A percentile compares a stretch with the other conserved stretches of the same genome.
phyloP scores from a whole-genome alignment of 2,329 filamentous ascomycete species.

The Cladorrhinum sp. region DNA sequence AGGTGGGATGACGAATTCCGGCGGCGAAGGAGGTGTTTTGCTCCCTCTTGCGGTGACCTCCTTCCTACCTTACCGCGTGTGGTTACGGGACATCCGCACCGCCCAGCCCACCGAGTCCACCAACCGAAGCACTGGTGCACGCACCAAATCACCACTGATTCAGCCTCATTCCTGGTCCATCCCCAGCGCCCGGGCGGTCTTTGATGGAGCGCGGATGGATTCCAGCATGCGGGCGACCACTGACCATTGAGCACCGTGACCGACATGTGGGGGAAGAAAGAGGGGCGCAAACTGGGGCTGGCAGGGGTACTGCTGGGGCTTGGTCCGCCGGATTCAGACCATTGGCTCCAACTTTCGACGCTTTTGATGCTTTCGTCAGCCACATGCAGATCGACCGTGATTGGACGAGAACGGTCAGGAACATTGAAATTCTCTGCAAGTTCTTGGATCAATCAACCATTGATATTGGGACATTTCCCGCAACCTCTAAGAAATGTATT shows the following conservation, averaged over 20 bases:
- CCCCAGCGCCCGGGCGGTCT: background rate
- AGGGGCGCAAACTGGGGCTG: conserved; percentile 12
- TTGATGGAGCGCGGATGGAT: conserved; percentile 6
- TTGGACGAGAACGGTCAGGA: conserved; percentile 5
- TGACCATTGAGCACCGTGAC: background rate
- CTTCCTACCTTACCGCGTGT: too few species aligned
- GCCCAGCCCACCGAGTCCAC: background rate
- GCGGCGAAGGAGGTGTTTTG: conserved; percentile 15
- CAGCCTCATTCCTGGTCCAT: conserved; percentile 32
- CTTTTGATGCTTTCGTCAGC: conserved; percentile 17
- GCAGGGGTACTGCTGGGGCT: conserved; percentile 18
- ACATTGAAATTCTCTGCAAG: background rate
- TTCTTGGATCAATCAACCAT: background rate
- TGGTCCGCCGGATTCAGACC: conserved; percentile 4
- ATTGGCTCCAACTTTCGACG: conserved; percentile 1
- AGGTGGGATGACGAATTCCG: conserved; percentile 19
- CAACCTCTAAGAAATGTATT: too few species aligned
- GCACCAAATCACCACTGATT: conserved; percentile 26
- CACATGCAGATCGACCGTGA: conserved; percentile 13
- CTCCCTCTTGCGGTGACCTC: background rate
- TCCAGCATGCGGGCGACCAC: conserved; percentile 14
- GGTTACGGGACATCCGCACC: background rate
- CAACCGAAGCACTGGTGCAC: conserved; percentile 10
- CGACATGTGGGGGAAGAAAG: conserved; percentile 20
- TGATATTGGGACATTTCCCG: background rate